Base-by-base conservation (phyloP, 305 asterid species). In the Fraxinus greggii region DNA sequence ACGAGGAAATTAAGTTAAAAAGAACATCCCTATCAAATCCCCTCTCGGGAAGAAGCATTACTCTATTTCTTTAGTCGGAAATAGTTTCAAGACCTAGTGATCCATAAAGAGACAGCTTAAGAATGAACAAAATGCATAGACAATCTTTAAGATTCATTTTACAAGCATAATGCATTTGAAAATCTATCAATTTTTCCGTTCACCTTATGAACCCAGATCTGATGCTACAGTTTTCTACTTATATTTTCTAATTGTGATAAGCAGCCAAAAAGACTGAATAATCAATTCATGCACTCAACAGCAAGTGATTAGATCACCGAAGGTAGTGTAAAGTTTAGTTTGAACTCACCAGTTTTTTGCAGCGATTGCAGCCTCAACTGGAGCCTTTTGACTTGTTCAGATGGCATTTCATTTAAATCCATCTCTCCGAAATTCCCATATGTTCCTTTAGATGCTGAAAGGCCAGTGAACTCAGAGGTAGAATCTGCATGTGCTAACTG, bases 371-470 rank as follows among this genome's bases (percentile, higher is more conserved):
- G 83, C 82, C 98, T 90, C 79, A 76, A 84, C 65, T 88, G 89
- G 81, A 93, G 94, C 87, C 87, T 91, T 83, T 88, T 90, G 15
- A 90, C 97, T 85, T 90, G 94, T 81, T 93, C 98, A 2, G 93
- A 65, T 17, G 98, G 94, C 24, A 93, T 87, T 86, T 91, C 92
- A 6, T 92, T 91, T 59, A 93, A 82, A 88, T 90, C 91, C 15
- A 92, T 98, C 83, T 92, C 97, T 54, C 90, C 87, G 56, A 89
- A 82, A 76, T 89, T 88, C 65, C 89, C 89, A 69, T 75, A 79
- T 0, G 88, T 65, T 13, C 91, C 91, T 77, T 90, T 88, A 3
- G 92, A 75, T 12, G 93, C 87, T 24, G 94, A 83, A 72, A 94
- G 90, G 7, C 97, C 97, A 7, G 87, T 78, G 79, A 93, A 95